Base-by-base conservation (phyloP, 371 early-diverging fungal species). In the Apophysomyces ossiformis region DNA sequence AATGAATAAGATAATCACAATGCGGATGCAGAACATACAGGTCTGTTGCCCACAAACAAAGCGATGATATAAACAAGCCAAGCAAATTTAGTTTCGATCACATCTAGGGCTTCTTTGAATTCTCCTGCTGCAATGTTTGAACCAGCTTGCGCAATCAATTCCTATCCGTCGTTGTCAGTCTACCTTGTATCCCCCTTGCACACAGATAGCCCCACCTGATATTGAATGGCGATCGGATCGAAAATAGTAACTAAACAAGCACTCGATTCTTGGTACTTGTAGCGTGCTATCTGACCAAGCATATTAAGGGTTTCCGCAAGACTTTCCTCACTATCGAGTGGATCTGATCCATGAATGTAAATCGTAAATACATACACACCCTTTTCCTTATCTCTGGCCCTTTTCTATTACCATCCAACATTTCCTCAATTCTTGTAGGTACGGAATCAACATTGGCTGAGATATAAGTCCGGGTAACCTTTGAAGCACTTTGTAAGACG, bases 21-120 rank as follows among this genome's bases (percentile, higher is more conserved):
- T 36, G 15, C 41, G 1, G 16, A 5, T 9, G 37, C 50, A 21
- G 41, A 9, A 67, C 73, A 70, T 86, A 90, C 90, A n/a, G 84
- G 76, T 68, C 90, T 74, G 57, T 76, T 91, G 12, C 85, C 91
- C 47, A 87, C 79, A 67, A 84, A 89, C 4, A 89, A 82, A 50
- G 92, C 91, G 72, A 89, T 90, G 18, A 89, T 85, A 59, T 95
- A 92, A 16, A 93, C 89, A 35, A 92, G 79, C 94, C 94, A 95
- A 0, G 94, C 89, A 73, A 94, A 83, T 74, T 88, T 88, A 32
- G 84, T 76, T 69, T 92, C 92, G 39, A 79, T 79, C 0, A 87
- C 70, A 38, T 84, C 84, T 18, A 87, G 58, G 2, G 83, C 76
- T 6, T 82, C 79, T 41, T 75, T 82, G 60, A 76, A 73, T 32